Evolutionary conservation across 2,329 filamentous ascomycete genomes (phyloP), one percentile per base, ranked within the genome.

Genomic region (Erysiphe neolycopersici): DNA sequence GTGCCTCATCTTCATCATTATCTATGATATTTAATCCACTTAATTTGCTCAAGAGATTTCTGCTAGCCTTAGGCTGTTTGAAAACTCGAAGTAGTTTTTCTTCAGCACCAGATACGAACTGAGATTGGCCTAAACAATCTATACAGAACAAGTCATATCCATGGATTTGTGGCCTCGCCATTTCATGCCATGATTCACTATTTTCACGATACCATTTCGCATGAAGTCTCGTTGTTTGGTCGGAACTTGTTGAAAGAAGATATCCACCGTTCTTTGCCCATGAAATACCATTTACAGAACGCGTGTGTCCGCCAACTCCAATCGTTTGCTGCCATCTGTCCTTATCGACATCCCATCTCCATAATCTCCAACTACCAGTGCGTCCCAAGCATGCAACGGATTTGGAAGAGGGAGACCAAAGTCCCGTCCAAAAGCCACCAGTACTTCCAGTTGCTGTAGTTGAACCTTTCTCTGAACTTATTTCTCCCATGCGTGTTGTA

Each of bases 61-160:
- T 84, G 10, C 92, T 80, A 5, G 79, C 78, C 56, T 74, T 79
- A 5, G 89, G 89, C 60, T 93, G 76, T 54, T 79, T 76, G 59
- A 98, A 98, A 1, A 98, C 87, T 19, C 89, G 78, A 58, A 98
- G 71, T n/a, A 98, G 71, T 61, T 98, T 98, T 64, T 98, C 89
- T 51, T 98, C 89, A 3, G 89, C 89, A 6, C 89, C 89, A 2
- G 85, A 92, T 18, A 95, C 78, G 56, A 98, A 98, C 51, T 77
- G 78, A 8, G 72, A 68, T 8, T 69, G 60, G 8, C 73, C 75
- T 5, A 94, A 65, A 0, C 75, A 70, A 54, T 84, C 79, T 49
- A 95, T 76, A 58, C 89, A 95, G 63, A 95, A 98, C 44, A 98
- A 68, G 58, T 98, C 87, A 58, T 98, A 98, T 33, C 89, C 89